Percentiles rank a stretch among this genome's conserved stretches.
Conservation (phyloP, 2,329 filamentous ascomycete species). For the Gaeumannomyces tritici region DNA sequence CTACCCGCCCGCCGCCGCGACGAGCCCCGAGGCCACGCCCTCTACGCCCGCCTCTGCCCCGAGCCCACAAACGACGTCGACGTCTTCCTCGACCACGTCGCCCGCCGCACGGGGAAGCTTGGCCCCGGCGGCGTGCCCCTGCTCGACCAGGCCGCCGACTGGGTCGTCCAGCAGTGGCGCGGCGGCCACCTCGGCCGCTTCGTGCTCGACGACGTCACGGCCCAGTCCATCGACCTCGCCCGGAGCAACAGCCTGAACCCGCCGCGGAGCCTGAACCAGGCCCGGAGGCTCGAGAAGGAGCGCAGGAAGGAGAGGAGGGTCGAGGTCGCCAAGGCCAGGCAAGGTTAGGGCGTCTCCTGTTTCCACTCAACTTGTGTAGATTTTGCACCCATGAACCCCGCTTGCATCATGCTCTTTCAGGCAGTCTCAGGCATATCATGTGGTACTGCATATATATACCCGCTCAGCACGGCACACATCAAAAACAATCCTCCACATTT, state of each 20-base stretch:
- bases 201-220: conserved; percentile 65
- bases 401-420: too few relatives aligned
- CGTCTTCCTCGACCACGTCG: conserved; percentile 61
- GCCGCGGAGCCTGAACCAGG: conserved; percentile 55
- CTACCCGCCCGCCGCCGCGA: conserved; percentile 53
- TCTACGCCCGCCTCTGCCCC: conserved; percentile 31
- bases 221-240: conserved; percentile 43
- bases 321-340: conserved; percentile 18
- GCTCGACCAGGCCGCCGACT: conserved; percentile 63
- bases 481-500: too few relatives aligned
- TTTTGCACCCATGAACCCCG: too few relatives aligned
- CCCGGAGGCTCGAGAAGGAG: conserved; percentile 56
- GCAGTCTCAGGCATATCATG: too few relatives aligned
- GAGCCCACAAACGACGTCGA: conserved; percentile 77
- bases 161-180: conserved; percentile 76
- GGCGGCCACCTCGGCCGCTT: conserved; percentile 67
- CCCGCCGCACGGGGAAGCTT: conserved; percentile 65
- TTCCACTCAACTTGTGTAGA: background rate
- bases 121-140: conserved; percentile 63
- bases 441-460: too few relatives aligned
- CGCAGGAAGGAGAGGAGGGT: conserved; percentile 29
- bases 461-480: too few relatives aligned
- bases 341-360: background rate
- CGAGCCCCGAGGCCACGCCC: conserved; percentile 16
- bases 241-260: conserved; percentile 34